Evolutionary conservation across 2,329 filamentous ascomycete species (phyloP), one percentile per base, ranked within the genome.

Genomic region (Penicillium griseofulvum): DNA sequence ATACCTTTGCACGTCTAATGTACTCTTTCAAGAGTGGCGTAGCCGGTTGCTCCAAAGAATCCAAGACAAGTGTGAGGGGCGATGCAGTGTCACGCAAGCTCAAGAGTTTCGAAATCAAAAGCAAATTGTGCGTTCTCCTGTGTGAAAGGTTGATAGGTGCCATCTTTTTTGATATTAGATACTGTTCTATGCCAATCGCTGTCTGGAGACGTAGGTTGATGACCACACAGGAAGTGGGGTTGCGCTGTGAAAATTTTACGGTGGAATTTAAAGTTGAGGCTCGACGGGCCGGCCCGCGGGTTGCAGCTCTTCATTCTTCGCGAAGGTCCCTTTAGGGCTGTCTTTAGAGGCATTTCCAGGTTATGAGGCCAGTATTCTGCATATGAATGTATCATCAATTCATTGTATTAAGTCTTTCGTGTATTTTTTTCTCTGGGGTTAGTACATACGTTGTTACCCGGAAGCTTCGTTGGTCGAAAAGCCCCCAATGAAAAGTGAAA

Each of bases 1-100:
- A 55, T 64, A 89, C 90, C 78, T 87, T 89, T 52, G 89, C 90
- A 65, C 92, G 83, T 44, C 81, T 78, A 51, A 89, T 83, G 72
- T 93, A 90, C 72, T 96, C 91, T 17, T 78, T 76, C 2, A 93
- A 61, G 4, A 96, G 75, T 0, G 87, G 86, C 29, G 79, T 81
- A 7, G 86, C 89, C 26, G 87, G 85, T 74, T 96, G 91, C 75
- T 96, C 91, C 29, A 97, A 79, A 33, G 82, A 90, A 73, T 97
- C 93, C 54, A 96, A 80, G 3, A 97, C 75, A 26, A 97, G 78
- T 0, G 92, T 97, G 67, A 97, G 85, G 3, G 93, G 93, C 46
- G 91, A 96, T 14, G 88, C 86, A 54, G 85, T 86, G 72, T 94
- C 89, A 59, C 90, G 83, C 53, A 90, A 79, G 68, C 87, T 90